Evolutionary conservation across 805 yeast genomes (phyloP).

Genomic region (Yarrowia sp.): DNA sequence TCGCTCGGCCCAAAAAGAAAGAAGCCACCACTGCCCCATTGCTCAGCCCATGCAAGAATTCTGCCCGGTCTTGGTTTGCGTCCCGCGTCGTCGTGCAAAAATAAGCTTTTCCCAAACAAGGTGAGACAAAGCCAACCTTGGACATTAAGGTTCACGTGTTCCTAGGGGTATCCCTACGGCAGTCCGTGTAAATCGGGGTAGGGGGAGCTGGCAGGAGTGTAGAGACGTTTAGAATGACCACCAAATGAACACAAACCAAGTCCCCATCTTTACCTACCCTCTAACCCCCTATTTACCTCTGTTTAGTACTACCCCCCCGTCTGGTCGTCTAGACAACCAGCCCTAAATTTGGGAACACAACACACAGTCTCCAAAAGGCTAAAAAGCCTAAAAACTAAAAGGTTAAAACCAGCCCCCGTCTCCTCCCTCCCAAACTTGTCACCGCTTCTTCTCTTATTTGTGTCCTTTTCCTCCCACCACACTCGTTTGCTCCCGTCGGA

Average conservation of each 20-base stretch:
- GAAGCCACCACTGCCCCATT: not conserved
- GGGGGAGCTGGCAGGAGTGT: not conserved
- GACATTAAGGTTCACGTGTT: not conserved
- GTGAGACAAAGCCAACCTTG: constrained; percentile 14
- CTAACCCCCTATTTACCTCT: not conserved
- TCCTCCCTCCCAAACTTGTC: constrained; percentile 1
- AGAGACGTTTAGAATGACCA: too few species aligned
- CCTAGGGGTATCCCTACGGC: constrained; percentile 7
- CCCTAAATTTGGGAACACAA: constrained; percentile 3
- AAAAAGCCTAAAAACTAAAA: not conserved
- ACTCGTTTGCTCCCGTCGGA: constrained; percentile 20
- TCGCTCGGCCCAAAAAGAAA: not conserved
- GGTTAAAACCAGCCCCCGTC: constrained; percentile 20
- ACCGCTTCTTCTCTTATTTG: constrained; percentile 17
- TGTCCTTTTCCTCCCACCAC: constrained; percentile 18
- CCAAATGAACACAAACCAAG: too few species aligned
- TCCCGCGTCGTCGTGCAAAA: constrained; percentile 25
- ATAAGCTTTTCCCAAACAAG: not conserved
- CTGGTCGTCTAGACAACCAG: constrained; percentile 1
- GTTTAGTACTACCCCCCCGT: not conserved
- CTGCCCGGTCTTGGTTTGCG: constrained; percentile 13
- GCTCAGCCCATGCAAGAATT: constrained; percentile 24
- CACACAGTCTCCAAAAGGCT: not conserved
- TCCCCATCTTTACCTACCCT: too few species aligned
- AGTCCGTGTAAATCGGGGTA: not conserved